These are phyloP conservation scores for Fragaria vesca DNA, from an alignment of 306 rosid species.

Conservation along the genomic window DNA sequence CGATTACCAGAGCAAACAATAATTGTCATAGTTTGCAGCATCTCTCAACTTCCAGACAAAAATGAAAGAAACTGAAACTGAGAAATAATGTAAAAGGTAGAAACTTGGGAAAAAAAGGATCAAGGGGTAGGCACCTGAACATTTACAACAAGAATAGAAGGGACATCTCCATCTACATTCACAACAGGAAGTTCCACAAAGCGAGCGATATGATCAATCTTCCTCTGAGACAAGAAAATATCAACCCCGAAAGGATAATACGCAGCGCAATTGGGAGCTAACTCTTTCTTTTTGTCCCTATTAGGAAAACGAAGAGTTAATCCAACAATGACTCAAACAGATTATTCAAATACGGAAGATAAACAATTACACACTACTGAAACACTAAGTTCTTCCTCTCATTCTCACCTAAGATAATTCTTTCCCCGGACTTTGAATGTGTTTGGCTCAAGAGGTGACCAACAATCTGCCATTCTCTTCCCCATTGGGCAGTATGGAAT, in stretches of 20 bases:
- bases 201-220: slow-evolving; percentile 93
- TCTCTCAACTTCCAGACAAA: not conserved
- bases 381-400: not conserved
- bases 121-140: slow-evolving; percentile 58
- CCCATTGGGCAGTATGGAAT: slow-evolving; percentile 64
- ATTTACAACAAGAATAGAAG: slow-evolving; percentile 82
- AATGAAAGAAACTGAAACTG: not conserved
- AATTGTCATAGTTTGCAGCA: slow-evolving; percentile 1
- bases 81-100: slow-evolving; percentile 3
- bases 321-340: slow-evolving; percentile 20
- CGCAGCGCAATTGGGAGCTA: slow-evolving; percentile 72
- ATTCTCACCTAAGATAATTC: slow-evolving; percentile 66
- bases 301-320: slow-evolving; percentile 24
- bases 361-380: not conserved
- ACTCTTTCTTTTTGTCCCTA: slow-evolving; percentile 95
- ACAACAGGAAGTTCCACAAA: slow-evolving; percentile 80
- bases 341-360: not conserved
- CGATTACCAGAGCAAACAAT: not conserved
- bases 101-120: not conserved
- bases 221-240: slow-evolving; percentile 67
- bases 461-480: slow-evolving; percentile 67
- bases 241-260: slow-evolving; percentile 84
- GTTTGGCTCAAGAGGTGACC: slow-evolving; percentile 86
- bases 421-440: slow-evolving; percentile 86
- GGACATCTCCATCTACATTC: slow-evolving; percentile 59